A percentile compares a stretch with the other conserved stretches of the same genome.
phyloP scores from a whole-genome alignment of 805 yeast genomes.

The Suhomyces tanzawaensis region DNA sequence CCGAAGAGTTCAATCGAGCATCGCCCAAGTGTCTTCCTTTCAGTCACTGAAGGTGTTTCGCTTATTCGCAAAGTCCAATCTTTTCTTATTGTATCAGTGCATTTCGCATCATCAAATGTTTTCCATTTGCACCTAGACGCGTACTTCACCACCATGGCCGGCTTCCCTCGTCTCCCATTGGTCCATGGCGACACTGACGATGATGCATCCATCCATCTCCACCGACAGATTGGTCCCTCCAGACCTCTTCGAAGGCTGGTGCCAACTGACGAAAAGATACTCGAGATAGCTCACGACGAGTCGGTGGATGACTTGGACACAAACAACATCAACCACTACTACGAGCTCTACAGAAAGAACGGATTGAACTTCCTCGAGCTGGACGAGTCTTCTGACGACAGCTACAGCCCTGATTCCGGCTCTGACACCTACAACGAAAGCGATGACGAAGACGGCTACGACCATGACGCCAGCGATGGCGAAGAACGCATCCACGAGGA shows the following conservation, averaged over 20 bases:
- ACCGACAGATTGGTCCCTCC: slow-evolving; percentile 37
- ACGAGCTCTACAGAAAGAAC: slow-evolving; percentile 10
- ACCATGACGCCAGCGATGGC: neutral
- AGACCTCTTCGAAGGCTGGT: slow-evolving; percentile 26
- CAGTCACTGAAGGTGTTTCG: no score
- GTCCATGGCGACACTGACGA: slow-evolving; percentile 42
- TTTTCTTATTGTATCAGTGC: no score
- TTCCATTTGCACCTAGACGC: no score
- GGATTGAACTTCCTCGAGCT: slow-evolving; percentile 1
- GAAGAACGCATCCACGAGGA: neutral
- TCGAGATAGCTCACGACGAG: slow-evolving; percentile 15
- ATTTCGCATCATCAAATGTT: no score
- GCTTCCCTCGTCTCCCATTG: slow-evolving; percentile 36
- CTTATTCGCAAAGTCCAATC: no score
- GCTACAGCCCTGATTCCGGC: slow-evolving; percentile 2
- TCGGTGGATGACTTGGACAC: slow-evolving; percentile 6
- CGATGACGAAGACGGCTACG: slow-evolving; percentile 9
- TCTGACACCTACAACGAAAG: slow-evolving; percentile 13
- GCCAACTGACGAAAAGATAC: slow-evolving; percentile 19
- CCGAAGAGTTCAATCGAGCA: no score
- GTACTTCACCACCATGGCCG: slow-evolving; percentile 8
- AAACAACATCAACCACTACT: slow-evolving; percentile 9
- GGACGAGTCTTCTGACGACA: slow-evolving; percentile 7
- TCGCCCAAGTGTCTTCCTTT: no score
- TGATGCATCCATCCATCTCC: slow-evolving; percentile 40